These are phyloP conservation scores for Cercospora canescens DNA, from an alignment of 2,329 filamentous ascomycete genomes.

Conservation along the genomic window DNA sequence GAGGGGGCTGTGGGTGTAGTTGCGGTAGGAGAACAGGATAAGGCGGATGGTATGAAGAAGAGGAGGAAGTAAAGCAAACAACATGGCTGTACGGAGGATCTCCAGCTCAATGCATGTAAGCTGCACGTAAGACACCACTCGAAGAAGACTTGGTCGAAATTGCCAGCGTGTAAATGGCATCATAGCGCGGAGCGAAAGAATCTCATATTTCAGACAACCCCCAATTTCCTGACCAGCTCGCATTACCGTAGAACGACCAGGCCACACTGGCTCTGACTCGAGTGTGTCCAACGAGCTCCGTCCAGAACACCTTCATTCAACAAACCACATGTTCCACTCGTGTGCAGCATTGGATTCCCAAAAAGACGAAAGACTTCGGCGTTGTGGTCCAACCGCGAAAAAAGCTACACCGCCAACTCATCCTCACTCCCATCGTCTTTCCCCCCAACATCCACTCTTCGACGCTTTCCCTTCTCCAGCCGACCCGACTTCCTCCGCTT, in stretches of 20 bases:
- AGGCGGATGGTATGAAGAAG: not conserved
- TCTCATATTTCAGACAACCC: not conserved
- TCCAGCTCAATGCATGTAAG: not conserved
- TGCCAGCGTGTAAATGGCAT: not conserved
- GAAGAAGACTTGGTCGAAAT: not conserved
- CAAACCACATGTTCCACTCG: no score
- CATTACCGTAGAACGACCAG: no score
- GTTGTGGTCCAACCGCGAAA: not conserved
- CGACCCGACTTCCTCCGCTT: not conserved
- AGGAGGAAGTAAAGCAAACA: no score
- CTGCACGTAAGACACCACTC: not conserved
- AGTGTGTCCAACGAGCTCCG: no score
- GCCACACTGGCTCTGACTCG: no score
- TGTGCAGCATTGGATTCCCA: no score
- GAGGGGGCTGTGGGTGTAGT: not conserved
- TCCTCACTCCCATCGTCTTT: slow-evolving; percentile 9
- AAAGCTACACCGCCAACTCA: slow-evolving; percentile 8
- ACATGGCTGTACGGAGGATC: not conserved
- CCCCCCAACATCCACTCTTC: no score
- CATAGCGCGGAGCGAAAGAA: not conserved
- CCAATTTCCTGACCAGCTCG: no score
- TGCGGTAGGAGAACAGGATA: no score
- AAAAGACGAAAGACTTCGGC: no score
- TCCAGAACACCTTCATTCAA: no score
- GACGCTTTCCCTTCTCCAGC: not conserved